These are phyloP conservation scores for Ophiostoma angusticollis DNA, from an alignment of 2,329 filamentous ascomycete species.

Conservation along the genomic window DNA sequence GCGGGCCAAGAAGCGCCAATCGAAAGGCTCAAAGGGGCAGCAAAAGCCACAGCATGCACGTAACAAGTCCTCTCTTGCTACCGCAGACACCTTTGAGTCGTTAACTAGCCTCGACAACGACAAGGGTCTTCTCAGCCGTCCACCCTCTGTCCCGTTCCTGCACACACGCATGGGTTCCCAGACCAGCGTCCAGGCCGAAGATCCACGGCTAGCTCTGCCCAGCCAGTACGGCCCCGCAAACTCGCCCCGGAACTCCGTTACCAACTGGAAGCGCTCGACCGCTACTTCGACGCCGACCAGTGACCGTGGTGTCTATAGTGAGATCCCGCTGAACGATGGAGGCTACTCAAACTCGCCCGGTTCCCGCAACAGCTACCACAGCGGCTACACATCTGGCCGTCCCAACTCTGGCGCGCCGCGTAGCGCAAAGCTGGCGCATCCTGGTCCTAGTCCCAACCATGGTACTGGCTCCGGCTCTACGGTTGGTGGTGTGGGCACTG, in stretches of 20 bases:
- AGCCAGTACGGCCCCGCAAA: slow-evolving; percentile 35
- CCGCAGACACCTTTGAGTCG: slow-evolving; percentile 24
- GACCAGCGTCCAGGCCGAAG: slow-evolving; percentile 30
- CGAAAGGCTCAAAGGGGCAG: slow-evolving; percentile 1
- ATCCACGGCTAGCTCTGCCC: slow-evolving; percentile 42
- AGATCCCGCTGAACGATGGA: slow-evolving; percentile 33
- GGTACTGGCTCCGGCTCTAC: slow-evolving; percentile 6
- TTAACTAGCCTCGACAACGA: slow-evolving; percentile 39
- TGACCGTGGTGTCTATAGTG: slow-evolving; percentile 34
- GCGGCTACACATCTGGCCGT: background rate
- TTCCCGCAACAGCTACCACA: slow-evolving; percentile 1
- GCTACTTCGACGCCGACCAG: slow-evolving; percentile 16
- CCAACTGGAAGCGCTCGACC: slow-evolving; percentile 32
- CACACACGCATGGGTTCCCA: slow-evolving; percentile 59
- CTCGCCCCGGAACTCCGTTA: slow-evolving; percentile 27
- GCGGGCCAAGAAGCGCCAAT: slow-evolving; percentile 25
- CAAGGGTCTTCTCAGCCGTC: slow-evolving; percentile 30
- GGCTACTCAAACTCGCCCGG: slow-evolving; percentile 16
- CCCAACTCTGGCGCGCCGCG: background rate
- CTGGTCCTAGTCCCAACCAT: no score
- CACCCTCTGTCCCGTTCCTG: slow-evolving; percentile 59
- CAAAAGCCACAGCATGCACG: slow-evolving; percentile 47
- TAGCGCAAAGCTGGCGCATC: background rate
- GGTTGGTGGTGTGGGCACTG: background rate
- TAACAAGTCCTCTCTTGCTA: slow-evolving; percentile 48